Base-by-base conservation (phyloP, 1,284 basidiomycete genomes). In the Ustilago esculenta region DNA sequence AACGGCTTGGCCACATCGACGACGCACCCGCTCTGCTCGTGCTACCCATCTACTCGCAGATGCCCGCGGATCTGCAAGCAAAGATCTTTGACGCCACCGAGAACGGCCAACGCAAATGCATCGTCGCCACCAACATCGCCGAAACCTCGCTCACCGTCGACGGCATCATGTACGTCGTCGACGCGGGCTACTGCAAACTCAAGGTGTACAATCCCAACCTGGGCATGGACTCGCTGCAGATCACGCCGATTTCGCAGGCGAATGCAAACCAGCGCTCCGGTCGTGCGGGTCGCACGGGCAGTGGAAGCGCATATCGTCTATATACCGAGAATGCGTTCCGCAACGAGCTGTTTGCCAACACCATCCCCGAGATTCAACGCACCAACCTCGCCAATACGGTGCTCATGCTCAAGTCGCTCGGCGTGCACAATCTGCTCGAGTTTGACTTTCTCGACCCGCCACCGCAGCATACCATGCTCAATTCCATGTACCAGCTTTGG, bases 401-500 rank as follows among this genome's bases (percentile, higher is more conserved):
- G 2, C 84, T 99, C 14, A 83, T 97, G 41, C 87, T 98, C 54
- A 98, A 98, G 83, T 94, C 93, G 2, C 85, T 99, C 14, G 96
- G 95, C 24, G 98, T 84, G 85, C 94, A 89, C 87, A 88, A 98
- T 81, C 87, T 98, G 50, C 91, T 98, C 73, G 94, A 94, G 57
- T 99, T 99, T 81, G 95, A 98, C 84, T 99, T 98, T 81, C 92
- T 99, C 88, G 96, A 98, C 82, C 96, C 96, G 4, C 96, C 96
- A 0, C 85, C 84, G 5, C 86, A 87, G 77, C 86, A 83, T 42
- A 83, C 82, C 45, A 73, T 82, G 27, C 51, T 82, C 20, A 97
- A 96, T 81, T 96, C 93, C 3, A 98, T 98, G 94, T 98, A 98
- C 82, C 94, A 98, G 83, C 88, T 99, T 20, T 99, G 96, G 95